Conservation (phyloP, 129 eudicot species). For the Erigeron canadensis region DNA sequence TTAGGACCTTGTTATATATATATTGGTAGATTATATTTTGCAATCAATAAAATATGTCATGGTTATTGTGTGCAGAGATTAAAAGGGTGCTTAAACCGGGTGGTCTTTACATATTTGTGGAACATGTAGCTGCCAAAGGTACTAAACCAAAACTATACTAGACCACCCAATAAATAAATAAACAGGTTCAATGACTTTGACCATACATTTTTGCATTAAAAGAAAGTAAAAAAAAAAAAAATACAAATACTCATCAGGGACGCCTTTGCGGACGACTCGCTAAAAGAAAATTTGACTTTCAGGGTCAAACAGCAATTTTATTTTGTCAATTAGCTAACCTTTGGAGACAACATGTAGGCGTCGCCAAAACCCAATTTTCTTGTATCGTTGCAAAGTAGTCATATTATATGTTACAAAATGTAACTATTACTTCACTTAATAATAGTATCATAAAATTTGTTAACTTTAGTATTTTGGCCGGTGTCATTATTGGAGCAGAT, state of each 20-base stretch:
- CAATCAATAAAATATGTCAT: neutral
- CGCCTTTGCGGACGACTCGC: too few relatives aligned
- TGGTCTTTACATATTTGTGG: conserved; percentile 76
- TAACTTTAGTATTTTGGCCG: neutral
- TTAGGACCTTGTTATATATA: too few relatives aligned
- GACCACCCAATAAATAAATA: neutral
- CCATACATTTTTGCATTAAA: too few relatives aligned
- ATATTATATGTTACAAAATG: neutral
- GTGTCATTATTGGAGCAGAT: conserved; percentile 45
- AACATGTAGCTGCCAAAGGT: conserved; percentile 93
- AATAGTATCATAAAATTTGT: neutral
- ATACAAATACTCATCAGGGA: too few relatives aligned
- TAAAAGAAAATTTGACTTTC: too few relatives aligned
- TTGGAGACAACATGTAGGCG: too few relatives aligned
- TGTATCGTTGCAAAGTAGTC: neutral
- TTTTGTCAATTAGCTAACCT: too few relatives aligned
- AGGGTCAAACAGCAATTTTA: too few relatives aligned
- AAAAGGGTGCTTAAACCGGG: conserved; percentile 93
- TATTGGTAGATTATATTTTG: too few relatives aligned
- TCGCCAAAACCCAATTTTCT: too few relatives aligned
- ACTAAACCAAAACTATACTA: conserved; percentile 12
- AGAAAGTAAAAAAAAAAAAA: too few relatives aligned
- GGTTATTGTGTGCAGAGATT: conserved; percentile 51
- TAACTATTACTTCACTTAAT: neutral
- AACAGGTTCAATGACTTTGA: neutral